These are phyloP conservation scores for Penicillium sp. DNA, from an alignment of 2,329 filamentous ascomycete species.

Conservation along the genomic window DNA sequence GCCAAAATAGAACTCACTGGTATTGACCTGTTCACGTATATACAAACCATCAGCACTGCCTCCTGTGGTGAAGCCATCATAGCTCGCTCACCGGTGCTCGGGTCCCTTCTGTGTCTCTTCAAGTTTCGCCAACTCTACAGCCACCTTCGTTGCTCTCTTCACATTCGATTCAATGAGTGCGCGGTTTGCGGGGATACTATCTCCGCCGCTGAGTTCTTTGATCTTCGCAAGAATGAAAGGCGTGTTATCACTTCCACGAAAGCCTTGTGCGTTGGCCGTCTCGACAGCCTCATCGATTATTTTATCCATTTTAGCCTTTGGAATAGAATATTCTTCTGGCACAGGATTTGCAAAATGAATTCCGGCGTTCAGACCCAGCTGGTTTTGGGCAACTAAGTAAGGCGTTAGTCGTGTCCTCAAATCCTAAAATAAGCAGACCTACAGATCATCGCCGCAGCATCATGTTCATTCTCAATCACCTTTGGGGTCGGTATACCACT, in stretches of 20 bases:
- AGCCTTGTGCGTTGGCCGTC: conserved; percentile 62
- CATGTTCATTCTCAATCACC: conserved; percentile 67
- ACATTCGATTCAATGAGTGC: conserved; percentile 66
- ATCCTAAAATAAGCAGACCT: conserved; percentile 26
- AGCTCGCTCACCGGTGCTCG: conserved; percentile 37
- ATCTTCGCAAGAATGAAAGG: conserved; percentile 78
- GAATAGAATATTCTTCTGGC: conserved; percentile 65
- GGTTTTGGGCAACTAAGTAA: conserved; percentile 63
- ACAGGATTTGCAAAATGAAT: conserved; percentile 88
- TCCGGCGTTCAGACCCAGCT: conserved; percentile 69
- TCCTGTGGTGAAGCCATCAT: conserved; percentile 20
- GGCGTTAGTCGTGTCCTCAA: conserved; percentile 5
- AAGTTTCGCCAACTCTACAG: conserved; percentile 57
- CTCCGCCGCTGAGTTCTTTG: conserved; percentile 69
- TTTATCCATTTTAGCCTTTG: conserved; percentile 64
- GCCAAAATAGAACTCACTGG: conserved; percentile 24
- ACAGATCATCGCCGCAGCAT: conserved; percentile 86
- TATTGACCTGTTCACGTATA: conserved; percentile 33
- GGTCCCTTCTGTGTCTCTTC: conserved; percentile 35
- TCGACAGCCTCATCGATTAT: conserved; percentile 65
- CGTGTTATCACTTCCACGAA: conserved; percentile 72
- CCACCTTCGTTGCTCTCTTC: conserved; percentile 60
- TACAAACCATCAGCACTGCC: conserved; percentile 32
- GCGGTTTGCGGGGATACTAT: conserved; percentile 70
- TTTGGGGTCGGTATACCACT: conserved; percentile 77